Evolutionary conservation across 768 basidiomycete species (phyloP), one percentile per base, ranked within the genome.

Genomic region (Tricholoma flavovirens): DNA sequence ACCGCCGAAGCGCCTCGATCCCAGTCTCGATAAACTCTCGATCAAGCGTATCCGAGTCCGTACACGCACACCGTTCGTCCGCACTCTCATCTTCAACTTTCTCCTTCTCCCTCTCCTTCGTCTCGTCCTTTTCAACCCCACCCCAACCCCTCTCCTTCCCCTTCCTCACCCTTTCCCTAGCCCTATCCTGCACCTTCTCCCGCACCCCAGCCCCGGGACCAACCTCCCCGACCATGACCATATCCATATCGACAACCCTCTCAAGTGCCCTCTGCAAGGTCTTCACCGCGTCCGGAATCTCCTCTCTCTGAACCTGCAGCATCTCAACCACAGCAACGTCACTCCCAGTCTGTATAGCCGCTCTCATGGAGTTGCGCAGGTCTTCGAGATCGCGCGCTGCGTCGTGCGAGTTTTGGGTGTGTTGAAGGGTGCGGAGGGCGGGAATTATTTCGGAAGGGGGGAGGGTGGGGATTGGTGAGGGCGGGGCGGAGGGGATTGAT

Each of bases 241-340:
- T 26, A 26, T 3, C 5, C 24, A 26, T 26, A 26, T 29, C 46
- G 1, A 48, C 46, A 53, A 76, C 75, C 17, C 64, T 60, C 71
- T 84, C 83, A 48, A 88, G 71, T 10, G 83, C 83, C 21, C 89
- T 71, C 70, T 89, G 88, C 15, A 92, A 74, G 2, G 89, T 84
- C 71, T 88, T 88, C 67, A 90, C 83, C 11, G 88, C 88, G 66
- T 92, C 90, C 0, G 86, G 84, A 78, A 89, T 85, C 67, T 89
- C 86, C 45, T 82, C 80, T 45, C 83, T 72, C 32, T 76, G 76
- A 43, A 86, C 79, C 60, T 87, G 81, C 42, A 90, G 72, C 1
- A 84, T 77, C 21, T 77, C 72, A 24, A 89, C 69, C 76, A 90
- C 83, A 59, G 83, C 79, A 6, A 74, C 79, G 63, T 91, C 89